These are phyloP conservation scores for Phytophthora colocasiae DNA, from an alignment of 352 stramenopile genomes.

Conservation along the genomic window DNA sequence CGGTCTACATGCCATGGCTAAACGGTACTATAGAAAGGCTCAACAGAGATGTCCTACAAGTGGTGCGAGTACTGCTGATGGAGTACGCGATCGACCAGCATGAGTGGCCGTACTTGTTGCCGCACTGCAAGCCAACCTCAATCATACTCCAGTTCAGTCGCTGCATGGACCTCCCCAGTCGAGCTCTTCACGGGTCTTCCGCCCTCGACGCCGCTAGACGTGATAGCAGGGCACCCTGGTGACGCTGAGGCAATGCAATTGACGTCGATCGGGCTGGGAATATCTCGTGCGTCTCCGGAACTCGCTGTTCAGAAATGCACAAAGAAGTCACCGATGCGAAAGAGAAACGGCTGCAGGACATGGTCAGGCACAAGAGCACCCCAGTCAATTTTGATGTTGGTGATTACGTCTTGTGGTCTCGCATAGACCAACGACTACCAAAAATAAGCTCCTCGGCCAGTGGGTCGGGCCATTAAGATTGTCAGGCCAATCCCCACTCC, in stretches of 20 bases:
- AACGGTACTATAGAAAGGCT: not conserved
- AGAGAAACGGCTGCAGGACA: not conserved
- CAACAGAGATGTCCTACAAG: no score
- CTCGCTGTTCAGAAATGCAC: conserved; percentile 12
- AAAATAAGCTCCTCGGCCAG: no score
- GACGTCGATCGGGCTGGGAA: not conserved
- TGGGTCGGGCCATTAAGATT: no score
- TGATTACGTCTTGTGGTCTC: no score
- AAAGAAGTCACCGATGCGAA: conserved; percentile 7
- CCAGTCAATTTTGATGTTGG: no score
- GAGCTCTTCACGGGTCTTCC: conserved; percentile 29
- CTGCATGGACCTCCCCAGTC: conserved; percentile 9
- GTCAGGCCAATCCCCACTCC: no score
- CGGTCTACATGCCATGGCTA: not conserved
- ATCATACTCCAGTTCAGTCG: conserved; percentile 19
- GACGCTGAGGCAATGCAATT: not conserved
- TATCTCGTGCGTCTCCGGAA: not conserved
- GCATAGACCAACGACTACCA: no score
- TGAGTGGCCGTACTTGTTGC: conserved; percentile 23
- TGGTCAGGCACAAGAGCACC: not conserved
- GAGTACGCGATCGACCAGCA: no score
- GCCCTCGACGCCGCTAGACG: conserved; percentile 2
- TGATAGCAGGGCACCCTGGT: not conserved
- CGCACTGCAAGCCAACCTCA: conserved; percentile 23
- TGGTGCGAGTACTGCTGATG: no score